These are phyloP conservation scores for Yarrowia porcina DNA, from an alignment of 805 yeast species.

Conservation along the genomic window DNA sequence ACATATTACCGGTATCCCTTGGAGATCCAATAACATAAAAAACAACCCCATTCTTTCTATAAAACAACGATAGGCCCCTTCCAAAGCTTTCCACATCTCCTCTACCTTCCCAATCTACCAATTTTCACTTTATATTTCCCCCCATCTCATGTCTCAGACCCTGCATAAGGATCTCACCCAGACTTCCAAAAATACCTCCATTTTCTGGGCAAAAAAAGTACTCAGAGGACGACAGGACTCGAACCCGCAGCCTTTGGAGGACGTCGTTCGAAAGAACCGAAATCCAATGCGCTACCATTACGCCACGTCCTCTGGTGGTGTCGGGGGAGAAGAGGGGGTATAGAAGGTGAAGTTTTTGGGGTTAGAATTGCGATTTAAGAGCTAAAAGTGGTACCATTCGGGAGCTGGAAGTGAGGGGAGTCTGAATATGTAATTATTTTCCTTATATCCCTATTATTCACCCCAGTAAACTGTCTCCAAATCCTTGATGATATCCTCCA, in stretches of 20 bases:
- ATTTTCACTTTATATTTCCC: too few relatives aligned
- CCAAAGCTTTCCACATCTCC: too few relatives aligned
- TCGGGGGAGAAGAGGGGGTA: not conserved
- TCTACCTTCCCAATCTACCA: too few relatives aligned
- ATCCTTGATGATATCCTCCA: too few relatives aligned
- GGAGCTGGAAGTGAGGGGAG: not conserved
- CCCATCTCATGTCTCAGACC: not conserved
- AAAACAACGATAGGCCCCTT: too few relatives aligned
- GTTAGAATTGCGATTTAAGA: not conserved
- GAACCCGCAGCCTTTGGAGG: conserved; percentile 22
- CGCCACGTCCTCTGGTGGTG: conserved; percentile 13
- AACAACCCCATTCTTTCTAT: too few relatives aligned
- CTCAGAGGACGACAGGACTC: conserved; percentile 12
- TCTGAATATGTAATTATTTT: too few relatives aligned
- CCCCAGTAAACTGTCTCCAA: too few relatives aligned
- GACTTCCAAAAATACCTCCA: not conserved
- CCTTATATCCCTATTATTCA: too few relatives aligned
- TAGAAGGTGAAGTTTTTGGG: not conserved
- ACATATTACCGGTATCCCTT: too few relatives aligned
- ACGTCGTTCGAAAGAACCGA: conserved; percentile 18
- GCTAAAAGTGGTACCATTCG: not conserved
- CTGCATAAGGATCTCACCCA: not conserved
- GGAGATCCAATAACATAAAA: too few relatives aligned
- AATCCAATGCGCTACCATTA: conserved; percentile 20
- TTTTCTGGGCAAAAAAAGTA: not conserved